Percentiles rank a stretch among this genome's conserved stretches.
These are phyloP conservation scores for Glomus cerebriforme DNA, from an alignment of 192 early-diverging fungal genomes.

Conservation along the genomic window DNA sequence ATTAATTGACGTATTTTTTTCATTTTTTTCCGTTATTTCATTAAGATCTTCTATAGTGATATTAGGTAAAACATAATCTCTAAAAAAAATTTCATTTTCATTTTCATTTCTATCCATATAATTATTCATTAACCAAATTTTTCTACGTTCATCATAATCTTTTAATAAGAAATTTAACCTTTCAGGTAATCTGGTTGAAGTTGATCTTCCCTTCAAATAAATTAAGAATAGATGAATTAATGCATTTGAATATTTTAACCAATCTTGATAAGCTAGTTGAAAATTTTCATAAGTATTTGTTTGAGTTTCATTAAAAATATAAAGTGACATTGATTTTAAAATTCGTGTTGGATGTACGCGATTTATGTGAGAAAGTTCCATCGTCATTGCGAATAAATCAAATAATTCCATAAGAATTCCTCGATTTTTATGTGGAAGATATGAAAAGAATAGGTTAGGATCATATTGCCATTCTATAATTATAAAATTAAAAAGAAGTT, in stretches of 20 bases:
- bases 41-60: background rate
- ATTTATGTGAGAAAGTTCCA: constrained; percentile 7
- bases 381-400: constrained; percentile 14
- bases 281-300: constrained; percentile 4
- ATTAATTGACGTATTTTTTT: too few relatives aligned
- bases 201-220: constrained; percentile 3
- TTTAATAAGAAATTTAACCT: constrained; percentile 15
- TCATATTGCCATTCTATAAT: constrained; percentile 30
- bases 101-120: background rate
- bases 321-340: constrained; percentile 18
- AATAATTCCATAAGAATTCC: constrained; percentile 11
- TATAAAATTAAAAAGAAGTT: background rate
- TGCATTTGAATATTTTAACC: constrained; percentile 25
- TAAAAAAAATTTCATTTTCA: background rate
- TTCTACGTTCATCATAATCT: constrained; percentile 8
- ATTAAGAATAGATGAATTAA: constrained; percentile 26
- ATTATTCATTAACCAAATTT: background rate
- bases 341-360: constrained; percentile 4
- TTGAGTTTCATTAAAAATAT: background rate
- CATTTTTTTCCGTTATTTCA: too few relatives aligned
- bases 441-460: constrained; percentile 8
- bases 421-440: constrained; percentile 1
- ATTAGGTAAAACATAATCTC: background rate
- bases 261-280: constrained; percentile 23
- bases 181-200: background rate